Conservation (phyloP, 768 basidiomycete species). For the Boletellus ananas region DNA sequence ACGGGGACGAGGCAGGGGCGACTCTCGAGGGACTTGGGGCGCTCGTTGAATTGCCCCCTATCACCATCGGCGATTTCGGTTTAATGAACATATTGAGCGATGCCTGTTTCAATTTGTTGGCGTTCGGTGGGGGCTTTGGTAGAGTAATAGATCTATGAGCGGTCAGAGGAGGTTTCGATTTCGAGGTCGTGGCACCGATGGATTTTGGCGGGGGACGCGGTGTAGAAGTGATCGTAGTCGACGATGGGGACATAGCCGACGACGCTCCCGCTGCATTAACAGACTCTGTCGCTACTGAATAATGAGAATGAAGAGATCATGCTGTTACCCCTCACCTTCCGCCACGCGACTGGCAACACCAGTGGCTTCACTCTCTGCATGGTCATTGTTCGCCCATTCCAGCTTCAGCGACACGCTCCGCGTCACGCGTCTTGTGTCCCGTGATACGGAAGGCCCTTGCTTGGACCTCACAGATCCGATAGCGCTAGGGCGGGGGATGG, state of each 20-base stretch:
- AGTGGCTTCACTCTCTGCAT: neutral
- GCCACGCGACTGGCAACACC: neutral
- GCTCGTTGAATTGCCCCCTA: constrained; percentile 1
- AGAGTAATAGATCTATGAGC: constrained; percentile 7
- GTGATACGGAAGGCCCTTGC: constrained; percentile 9
- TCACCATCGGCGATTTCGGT: neutral
- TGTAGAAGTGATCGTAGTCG: constrained; percentile 1
- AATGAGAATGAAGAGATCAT: neutral
- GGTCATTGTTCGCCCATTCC: constrained; percentile 4
- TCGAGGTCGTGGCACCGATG: neutral
- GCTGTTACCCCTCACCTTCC: constrained; percentile 1
- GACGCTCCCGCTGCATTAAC: neutral
- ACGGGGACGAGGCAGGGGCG: constrained; percentile 18
- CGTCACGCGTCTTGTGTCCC: constrained; percentile 22
- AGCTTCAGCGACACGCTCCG: constrained; percentile 29
- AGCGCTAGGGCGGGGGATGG: neutral
- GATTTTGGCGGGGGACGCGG: constrained; percentile 7
- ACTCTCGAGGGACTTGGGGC: constrained; percentile 8
- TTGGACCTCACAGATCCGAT: constrained; percentile 16
- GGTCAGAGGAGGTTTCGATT: neutral
- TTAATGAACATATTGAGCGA: constrained; percentile 25
- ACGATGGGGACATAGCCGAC: constrained; percentile 1
- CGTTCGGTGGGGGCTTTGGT: constrained; percentile 9
- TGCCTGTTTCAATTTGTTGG: constrained; percentile 22
- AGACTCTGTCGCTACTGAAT: constrained; percentile 3